These are phyloP conservation scores for Phoenix roebelenii DNA, from an alignment of 176 grass and related monocot species.

Conservation along the genomic window DNA sequence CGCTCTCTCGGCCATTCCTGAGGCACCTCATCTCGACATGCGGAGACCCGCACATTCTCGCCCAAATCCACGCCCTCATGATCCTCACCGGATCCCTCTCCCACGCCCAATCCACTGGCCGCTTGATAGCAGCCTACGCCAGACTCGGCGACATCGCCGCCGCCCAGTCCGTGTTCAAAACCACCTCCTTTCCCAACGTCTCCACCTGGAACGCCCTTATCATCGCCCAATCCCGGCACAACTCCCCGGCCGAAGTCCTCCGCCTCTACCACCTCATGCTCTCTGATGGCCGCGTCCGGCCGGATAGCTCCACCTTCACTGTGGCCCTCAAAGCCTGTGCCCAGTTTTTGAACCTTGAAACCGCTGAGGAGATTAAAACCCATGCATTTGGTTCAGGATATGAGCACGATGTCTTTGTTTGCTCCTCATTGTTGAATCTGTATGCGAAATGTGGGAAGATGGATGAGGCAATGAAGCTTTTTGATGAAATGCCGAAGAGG, in stretches of 20 bases:
- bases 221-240: slow-evolving; percentile 29
- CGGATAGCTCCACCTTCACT: slow-evolving; percentile 64
- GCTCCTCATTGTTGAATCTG: slow-evolving; percentile 44
- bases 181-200: slow-evolving; percentile 18
- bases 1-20: not conserved
- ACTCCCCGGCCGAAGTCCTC: slow-evolving; percentile 15
- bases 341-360: slow-evolving; percentile 27
- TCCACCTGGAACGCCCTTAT: slow-evolving; percentile 48
- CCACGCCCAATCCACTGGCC: slow-evolving; percentile 8
- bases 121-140: slow-evolving; percentile 34
- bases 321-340: slow-evolving; percentile 50
- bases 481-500: slow-evolving; percentile 46
- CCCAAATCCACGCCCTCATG: slow-evolving; percentile 13
- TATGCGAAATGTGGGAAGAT: slow-evolving; percentile 42
- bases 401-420: slow-evolving; percentile 37
- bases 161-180: slow-evolving; percentile 29
- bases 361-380: slow-evolving; percentile 25
- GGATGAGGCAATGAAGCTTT: slow-evolving; percentile 32
- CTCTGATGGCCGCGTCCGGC: slow-evolving; percentile 5
- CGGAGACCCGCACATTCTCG: not conserved
- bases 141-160: slow-evolving; percentile 32
- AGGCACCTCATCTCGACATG: slow-evolving; percentile 1
- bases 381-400: slow-evolving; percentile 30
- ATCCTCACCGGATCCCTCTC: slow-evolving; percentile 5
- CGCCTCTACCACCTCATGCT: slow-evolving; percentile 42